Percentiles rank a stretch among this genome's conserved stretches.
These are phyloP conservation scores for Hypocreales sp. DNA, from an alignment of 2,329 filamentous ascomycete genomes.

Conservation along the genomic window DNA sequence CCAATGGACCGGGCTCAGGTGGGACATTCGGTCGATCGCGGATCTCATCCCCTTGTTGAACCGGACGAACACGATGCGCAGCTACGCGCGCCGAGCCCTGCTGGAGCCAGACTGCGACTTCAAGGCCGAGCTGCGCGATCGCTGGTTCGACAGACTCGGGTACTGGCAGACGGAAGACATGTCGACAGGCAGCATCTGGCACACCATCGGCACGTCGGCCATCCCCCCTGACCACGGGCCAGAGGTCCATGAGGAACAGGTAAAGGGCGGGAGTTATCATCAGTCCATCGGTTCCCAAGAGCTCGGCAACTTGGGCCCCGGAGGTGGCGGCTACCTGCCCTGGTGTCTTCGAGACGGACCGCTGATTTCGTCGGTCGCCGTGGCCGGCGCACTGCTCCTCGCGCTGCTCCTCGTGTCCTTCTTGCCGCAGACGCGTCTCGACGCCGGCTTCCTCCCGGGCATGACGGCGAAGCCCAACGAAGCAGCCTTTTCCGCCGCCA, in stretches of 20 bases:
- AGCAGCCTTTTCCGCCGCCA: slow-evolving; percentile 64
- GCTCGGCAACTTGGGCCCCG: slow-evolving; percentile 11
- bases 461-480: slow-evolving; percentile 43
- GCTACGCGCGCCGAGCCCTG: slow-evolving; percentile 54
- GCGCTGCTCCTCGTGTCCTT: slow-evolving; percentile 70
- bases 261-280: slow-evolving; percentile 14
- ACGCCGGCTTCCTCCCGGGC: slow-evolving; percentile 55
- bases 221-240: slow-evolving; percentile 10
- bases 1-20: slow-evolving; percentile 59
- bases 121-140: slow-evolving; percentile 33
- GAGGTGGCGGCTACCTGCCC: slow-evolving; percentile 49
- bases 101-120: slow-evolving; percentile 36
- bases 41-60: slow-evolving; percentile 68
- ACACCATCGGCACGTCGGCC: slow-evolving; percentile 49
- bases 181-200: slow-evolving; percentile 53
- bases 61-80: slow-evolving; percentile 60
- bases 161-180: slow-evolving; percentile 65
- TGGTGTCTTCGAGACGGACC: slow-evolving; percentile 57
- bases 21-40: slow-evolving; percentile 71
- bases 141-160: slow-evolving; percentile 57
- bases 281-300: slow-evolving; percentile 15
- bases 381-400: slow-evolving; percentile 44
- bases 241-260: slow-evolving; percentile 9
- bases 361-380: slow-evolving; percentile 50
- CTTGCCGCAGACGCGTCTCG: slow-evolving; percentile 48